Evolutionary conservation across 768 basidiomycete species (phyloP), one percentile per base, ranked within the genome.

Genomic region (Pleurotus eryngii): DNA sequence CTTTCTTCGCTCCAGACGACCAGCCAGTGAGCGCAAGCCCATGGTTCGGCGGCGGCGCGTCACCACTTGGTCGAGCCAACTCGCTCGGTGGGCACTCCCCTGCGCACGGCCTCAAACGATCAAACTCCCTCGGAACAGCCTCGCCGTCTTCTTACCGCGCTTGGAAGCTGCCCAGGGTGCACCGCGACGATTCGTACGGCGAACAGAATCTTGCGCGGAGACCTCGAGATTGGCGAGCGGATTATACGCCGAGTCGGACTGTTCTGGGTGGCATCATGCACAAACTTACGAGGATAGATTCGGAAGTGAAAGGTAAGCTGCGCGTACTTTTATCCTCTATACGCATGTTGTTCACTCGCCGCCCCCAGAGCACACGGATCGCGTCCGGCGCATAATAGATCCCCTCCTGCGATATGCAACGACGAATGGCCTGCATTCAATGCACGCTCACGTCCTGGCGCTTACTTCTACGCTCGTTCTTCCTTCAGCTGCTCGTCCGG

Each of bases 201-300:
- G 62, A 61, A 49, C 8, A 53, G 6, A 49, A 65, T 11, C 59
- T 64, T 3, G 54, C 62, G 2, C 57, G 18, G 0, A 57, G 64
- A 1, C 64, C 64, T 3, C 53, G 60, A 8, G 63, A 63, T 24
- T 65, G 64, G 64, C 59, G 63, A 4, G 55, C 40, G 1, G 63
- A 57, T 8, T 65, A 61, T 43, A 60, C 61, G 17, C 51, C 62
- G n/a, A 62, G 61, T 3, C 47, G 59, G 1, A 49, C 57, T 5
- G 24, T 54, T 11, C 59, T 58, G 15, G 45, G 50, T 2, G 58
- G 49, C 55, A 48, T 65, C 56, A 58, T 57, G 48, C 48, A 56
- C 38, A 27, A 47, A 43, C 35, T 48, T 9, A n/a, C 56, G 5
- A 58, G 56, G 22, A 45, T 47, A 37, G 56, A 50, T 45, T 57